Conservation (phyloP, 2,329 filamentous ascomycete species). For the Aspergillus pseudotamarii region DNA sequence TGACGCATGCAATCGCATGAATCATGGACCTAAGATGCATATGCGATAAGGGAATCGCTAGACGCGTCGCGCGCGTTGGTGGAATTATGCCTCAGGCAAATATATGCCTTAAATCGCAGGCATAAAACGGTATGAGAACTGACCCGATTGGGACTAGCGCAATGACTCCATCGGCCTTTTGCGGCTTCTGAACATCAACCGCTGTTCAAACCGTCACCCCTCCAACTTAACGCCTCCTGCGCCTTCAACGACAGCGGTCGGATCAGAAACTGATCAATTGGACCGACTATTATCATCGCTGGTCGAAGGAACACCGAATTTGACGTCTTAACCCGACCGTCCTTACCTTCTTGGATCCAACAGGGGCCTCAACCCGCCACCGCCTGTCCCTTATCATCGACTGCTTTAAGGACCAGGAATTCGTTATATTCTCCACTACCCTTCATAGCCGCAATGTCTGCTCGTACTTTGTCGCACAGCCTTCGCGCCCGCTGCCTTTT, state of each 20-base stretch:
- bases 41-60: slow-evolving; percentile 18
- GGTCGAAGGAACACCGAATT: slow-evolving; percentile 13
- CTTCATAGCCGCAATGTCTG: slow-evolving; percentile 40
- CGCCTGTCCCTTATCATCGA: slow-evolving; percentile 20
- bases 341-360: slow-evolving; percentile 15
- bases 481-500: slow-evolving; percentile 44
- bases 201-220: slow-evolving; percentile 32
- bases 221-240: slow-evolving; percentile 25
- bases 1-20: slow-evolving; percentile 10
- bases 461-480: slow-evolving; percentile 40
- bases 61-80: slow-evolving; percentile 38
- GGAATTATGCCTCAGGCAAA: slow-evolving; percentile 27
- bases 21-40: slow-evolving; percentile 7
- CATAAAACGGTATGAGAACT: slow-evolving; percentile 29
- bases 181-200: slow-evolving; percentile 42
- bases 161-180: slow-evolving; percentile 39
- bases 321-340: slow-evolving; percentile 12
- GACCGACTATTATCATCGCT: slow-evolving; percentile 15
- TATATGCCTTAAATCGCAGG: slow-evolving; percentile 25
- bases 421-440: slow-evolving; percentile 4
- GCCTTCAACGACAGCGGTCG: slow-evolving; percentile 25
- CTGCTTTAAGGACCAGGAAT: slow-evolving; percentile 12
- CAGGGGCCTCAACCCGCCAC: slow-evolving; percentile 24
- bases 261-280: slow-evolving; percentile 30
- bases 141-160: slow-evolving; percentile 33